phyloP scores from a whole-genome alignment of 2,329 filamentous ascomycete genomes.

The Cladosporium sphaerospermum region DNA sequence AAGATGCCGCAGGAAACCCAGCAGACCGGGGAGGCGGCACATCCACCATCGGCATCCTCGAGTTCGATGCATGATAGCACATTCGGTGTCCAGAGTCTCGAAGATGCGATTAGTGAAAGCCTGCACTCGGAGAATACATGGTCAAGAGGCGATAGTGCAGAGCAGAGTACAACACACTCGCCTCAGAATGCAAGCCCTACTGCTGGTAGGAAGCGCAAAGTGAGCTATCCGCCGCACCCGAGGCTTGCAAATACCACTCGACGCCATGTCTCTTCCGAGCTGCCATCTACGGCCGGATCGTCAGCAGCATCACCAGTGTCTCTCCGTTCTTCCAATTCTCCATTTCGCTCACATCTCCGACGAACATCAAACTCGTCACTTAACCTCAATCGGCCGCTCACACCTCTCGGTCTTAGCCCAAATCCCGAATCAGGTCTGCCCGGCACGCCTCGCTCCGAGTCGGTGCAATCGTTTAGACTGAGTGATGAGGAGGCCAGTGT shows the following conservation, averaged over 20 bases:
- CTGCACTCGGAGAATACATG: conserved; percentile 27
- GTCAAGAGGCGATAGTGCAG: conserved; percentile 12
- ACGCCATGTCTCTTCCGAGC: conserved; percentile 30
- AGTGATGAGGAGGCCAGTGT: conserved; percentile 51
- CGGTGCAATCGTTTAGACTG: conserved; percentile 52
- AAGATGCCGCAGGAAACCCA: conserved; percentile 21
- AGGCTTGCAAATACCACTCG: conserved; percentile 28
- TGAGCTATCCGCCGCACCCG: conserved; percentile 32
- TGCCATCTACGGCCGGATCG: conserved; percentile 13
- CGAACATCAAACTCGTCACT: conserved; percentile 21
- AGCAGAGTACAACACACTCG: conserved; percentile 10
- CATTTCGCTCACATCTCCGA: conserved; percentile 21
- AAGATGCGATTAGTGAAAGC: conserved; percentile 45
- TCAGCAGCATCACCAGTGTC: conserved; percentile 21
- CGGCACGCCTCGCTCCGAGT: conserved; percentile 55
- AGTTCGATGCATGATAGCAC: conserved; percentile 36
- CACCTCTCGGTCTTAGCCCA: conserved; percentile 43
- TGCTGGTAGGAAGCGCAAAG: conserved; percentile 24
- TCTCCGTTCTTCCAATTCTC: conserved; percentile 20
- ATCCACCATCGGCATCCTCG: not conserved
- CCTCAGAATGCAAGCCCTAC: not conserved
- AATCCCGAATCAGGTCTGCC: conserved; percentile 46
- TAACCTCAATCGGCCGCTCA: conserved; percentile 37
- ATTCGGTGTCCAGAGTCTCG: conserved; percentile 53
- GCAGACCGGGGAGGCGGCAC: conserved; percentile 4